Base-by-base conservation (phyloP, 768 basidiomycete species). In the Phylloporus rhodoxanthus region DNA sequence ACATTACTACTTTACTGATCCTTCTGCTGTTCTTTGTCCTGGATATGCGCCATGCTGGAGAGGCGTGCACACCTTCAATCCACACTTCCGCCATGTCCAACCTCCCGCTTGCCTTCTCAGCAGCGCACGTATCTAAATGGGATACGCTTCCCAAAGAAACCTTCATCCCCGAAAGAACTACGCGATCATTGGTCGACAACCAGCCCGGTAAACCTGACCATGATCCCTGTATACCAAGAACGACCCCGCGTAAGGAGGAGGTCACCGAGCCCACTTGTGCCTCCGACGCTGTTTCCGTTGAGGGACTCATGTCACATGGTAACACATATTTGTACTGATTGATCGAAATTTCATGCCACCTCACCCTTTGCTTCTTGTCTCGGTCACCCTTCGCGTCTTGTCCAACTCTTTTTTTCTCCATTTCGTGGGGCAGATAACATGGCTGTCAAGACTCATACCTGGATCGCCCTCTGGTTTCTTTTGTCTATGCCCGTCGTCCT, bases 401-500 rank as follows among this genome's bases (percentile, higher is more conserved):
- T 28, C 26, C 26, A 28, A 14, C 20, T 7, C 17, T 17, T 15
- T 43, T 6, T 25, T 11, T n/a, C 6, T 26, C 43, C 6, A 21
- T 43, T 13, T 25, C 30, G 28, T 20, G 21, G 3, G 3, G 19
- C 9, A 54, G 57, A 25, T 45, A 32, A 28, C 14, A 81, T 81
- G 80, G 63, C 76, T 37, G 63, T 74, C 23, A 80, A 77, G 53
- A 76, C 77, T 0, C 58, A 77, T 55, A 73, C 70, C 48, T 82
- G 81, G 81, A 71, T 85, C 25, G 72, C 82, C 1, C 67, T 80
- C 19, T 86, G 87, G 87, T 87, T 88, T 60, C 56, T 85, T 4
- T 41, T 89, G 39, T 52, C 66, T 0, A 51, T 57, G 0, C 65
- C 66, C 2, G 69, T 91, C 51, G 76, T 91, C 50, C 54, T 78